Base-by-base conservation (phyloP, 805 yeast species). In the Zygosaccharomyces pseudorouxii region DNA sequence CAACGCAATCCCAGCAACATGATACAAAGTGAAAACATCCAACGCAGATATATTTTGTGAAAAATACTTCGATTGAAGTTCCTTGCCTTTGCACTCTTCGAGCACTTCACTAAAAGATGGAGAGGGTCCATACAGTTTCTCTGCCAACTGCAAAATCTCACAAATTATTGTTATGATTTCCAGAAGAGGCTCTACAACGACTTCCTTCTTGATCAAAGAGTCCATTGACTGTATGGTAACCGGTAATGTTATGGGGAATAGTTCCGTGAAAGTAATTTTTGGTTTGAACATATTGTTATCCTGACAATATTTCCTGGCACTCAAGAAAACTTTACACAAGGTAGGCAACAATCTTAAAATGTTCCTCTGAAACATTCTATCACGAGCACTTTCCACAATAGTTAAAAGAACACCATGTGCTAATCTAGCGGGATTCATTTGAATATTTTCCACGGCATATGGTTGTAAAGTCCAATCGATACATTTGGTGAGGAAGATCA, bases 231-330 rank as follows among this genome's bases (percentile, higher is more conserved):
- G 59, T 38, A 80, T 82, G 42, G 69, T 68, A 59, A 84, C 82
- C 14, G 95, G 96, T 58, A 77, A 79, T 12, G 68, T 64, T 25
- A 74, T 72, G 7, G 93, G 95, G 70, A 88, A 89, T 36, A 87
- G 67, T 23, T 72, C 74, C 0, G 88, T 82, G 59, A 82, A 85
- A 0, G 80, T 75, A 68, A 88, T 76, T 66, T 78, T 81, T 30
- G 81, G 77, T 50, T 74, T 75, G 65, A 78, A 77, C 46, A 72
- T 70, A 11, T 58, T 60, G 22, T 58, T 54, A 14, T 55, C 62
- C 51, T 70, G 62, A 64, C 62, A 81, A 71, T 63, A 74, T 56
- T 75, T 76, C 67, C 80, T 75, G 58, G 77, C 75, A 57, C 73
- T 75, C 51, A 75, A 68, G 52, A 84, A 77, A 2, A 79, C 67